Base-by-base conservation (phyloP, 1,284 basidiomycete genomes). In the Puccinia coronata region DNA sequence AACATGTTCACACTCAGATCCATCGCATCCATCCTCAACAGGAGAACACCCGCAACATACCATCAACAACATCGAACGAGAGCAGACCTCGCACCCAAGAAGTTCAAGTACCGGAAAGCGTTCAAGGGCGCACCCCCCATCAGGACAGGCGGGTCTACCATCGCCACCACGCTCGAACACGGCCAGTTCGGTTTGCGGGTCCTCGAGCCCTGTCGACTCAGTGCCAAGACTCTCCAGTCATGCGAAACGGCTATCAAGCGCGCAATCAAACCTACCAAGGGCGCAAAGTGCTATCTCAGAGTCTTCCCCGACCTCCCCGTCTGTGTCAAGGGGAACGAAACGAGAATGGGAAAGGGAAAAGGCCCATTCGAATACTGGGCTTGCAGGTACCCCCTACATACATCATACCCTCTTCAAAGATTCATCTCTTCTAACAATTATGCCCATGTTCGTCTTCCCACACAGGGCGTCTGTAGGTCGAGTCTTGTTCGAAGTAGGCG, bases 341-440 rank as follows among this genome's bases (percentile, higher is more conserved):
- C 79, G 51, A 53, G 79, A n/a, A 81, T 81, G 79, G 79, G 79
- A 5, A 81, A 81, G 51, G 79, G 79, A 16, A 81, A 81, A 73
- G 79, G 79, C 28, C 70, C 79, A 9, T 81, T 81, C 65, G 79
- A 74, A 67, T 81, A 63, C 36, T 81, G 79, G 79, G 79, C 79
- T 41, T 81, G 79, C 39, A 71, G 79, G 79, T 81, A 36, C n/a
- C n/a, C n/a, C n/a, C n/a, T n/a, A n/a, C n/a, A n/a, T n/a, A n/a
- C n/a, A n/a, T n/a, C n/a, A n/a, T n/a, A n/a, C n/a, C n/a, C n/a
- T n/a, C n/a, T n/a, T n/a, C n/a, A n/a, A n/a, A n/a, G n/a, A n/a
- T n/a, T n/a, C 41, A 31, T 25, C 23, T 28, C 39, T 55, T 34
- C 57, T 12, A 25, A n/a, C 67, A 28, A 57, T 28, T n/a, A n/a